Base-by-base conservation (phyloP, 768 basidiomycete species). In the Termitomyces sp. region DNA sequence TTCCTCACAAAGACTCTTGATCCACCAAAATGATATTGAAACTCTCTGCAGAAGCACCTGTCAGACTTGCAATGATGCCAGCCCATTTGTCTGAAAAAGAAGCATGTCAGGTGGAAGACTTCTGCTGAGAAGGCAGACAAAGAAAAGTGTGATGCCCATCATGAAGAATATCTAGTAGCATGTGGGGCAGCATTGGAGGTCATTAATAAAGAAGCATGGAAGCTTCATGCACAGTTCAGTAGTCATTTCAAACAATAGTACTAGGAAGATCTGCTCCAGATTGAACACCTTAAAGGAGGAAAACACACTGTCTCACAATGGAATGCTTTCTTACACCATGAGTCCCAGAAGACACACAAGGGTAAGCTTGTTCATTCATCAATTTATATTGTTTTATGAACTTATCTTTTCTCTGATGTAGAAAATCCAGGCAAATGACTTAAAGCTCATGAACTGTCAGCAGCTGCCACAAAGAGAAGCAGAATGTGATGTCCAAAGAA, bases 51-150 rank as follows among this genome's bases (percentile, higher is more conserved):
- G 0, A 37, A 50, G 16, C 5, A 25, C 12, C 2, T 35, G 3
- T 1, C 8, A 1, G 21, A 14, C 0, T 27, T 2, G 5, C 7
- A n/a, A n/a, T n/a, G n/a, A 16, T 6, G 25, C 2, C 7, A 23
- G 21, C 16, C 37, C 37, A 6, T 11, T 38, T 16, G 43, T 2
- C n/a, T 44, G 6, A 5, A 44, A n/a, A 25, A 44, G 23, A 44
- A 44, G 19, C 43, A n/a, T 19, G 29, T 29, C 10, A 17, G 25
- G 25, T 27, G 16, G 31, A 32, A 47, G 32, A 47, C 46, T 8
- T 2, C 21, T 17, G 34, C 48, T 16, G 11, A 49, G 11, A 35
- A 50, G 21, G 35, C 49, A 16, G 49, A 4, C 7, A 17, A 34
- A 17, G 35, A 37, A 4, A 34, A 50, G 8, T 19, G 14, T 9